Conservation (phyloP, 1,284 basidiomycete genomes). For the Boletus hoseneyae region DNA sequence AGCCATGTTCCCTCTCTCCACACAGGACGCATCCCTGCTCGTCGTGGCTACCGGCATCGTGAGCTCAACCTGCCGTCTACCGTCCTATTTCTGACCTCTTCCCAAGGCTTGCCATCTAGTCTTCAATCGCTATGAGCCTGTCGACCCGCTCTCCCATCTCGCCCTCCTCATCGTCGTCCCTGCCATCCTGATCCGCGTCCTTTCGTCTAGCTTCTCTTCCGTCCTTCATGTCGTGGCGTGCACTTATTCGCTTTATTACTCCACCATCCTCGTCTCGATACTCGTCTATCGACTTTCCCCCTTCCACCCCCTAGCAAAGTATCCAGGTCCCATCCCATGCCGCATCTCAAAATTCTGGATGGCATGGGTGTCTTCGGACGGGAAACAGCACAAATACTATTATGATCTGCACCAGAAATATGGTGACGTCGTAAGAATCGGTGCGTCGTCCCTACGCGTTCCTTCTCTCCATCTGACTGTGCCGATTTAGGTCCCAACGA, state of each 20-base stretch:
- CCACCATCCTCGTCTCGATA: slow-evolving; percentile 30
- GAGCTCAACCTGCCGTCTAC: slow-evolving; percentile 3
- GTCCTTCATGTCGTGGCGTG: slow-evolving; percentile 9
- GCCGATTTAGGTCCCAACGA: slow-evolving; percentile 51
- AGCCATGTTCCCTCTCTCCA: slow-evolving; percentile 21
- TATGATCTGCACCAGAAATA: slow-evolving; percentile 30
- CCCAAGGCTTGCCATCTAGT: slow-evolving; percentile 30
- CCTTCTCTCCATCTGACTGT: slow-evolving; percentile 1
- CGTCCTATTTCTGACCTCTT: slow-evolving; percentile 12
- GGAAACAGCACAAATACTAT: slow-evolving; percentile 37
- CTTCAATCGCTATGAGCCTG: slow-evolving; percentile 35
- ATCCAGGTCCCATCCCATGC: slow-evolving; percentile 33
- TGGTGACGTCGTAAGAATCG: slow-evolving; percentile 38
- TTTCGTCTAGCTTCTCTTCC: slow-evolving; percentile 17
- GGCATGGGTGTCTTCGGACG: slow-evolving; percentile 30
- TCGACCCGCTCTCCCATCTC: slow-evolving; percentile 25
- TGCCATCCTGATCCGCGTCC: slow-evolving; percentile 14
- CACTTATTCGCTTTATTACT: slow-evolving; percentile 30
- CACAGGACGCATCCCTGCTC: slow-evolving; percentile 23
- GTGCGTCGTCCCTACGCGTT: slow-evolving; percentile 14
- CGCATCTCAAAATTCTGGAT: slow-evolving; percentile 38
- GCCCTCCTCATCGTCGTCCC: slow-evolving; percentile 26
- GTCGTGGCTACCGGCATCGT: slow-evolving; percentile 25
- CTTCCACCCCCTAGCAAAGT: slow-evolving; percentile 32
- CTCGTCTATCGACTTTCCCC: slow-evolving; percentile 36